These are phyloP conservation scores for Rhodotorula sphaerocarpa DNA, from an alignment of 768 basidiomycete genomes.

Conservation along the genomic window DNA sequence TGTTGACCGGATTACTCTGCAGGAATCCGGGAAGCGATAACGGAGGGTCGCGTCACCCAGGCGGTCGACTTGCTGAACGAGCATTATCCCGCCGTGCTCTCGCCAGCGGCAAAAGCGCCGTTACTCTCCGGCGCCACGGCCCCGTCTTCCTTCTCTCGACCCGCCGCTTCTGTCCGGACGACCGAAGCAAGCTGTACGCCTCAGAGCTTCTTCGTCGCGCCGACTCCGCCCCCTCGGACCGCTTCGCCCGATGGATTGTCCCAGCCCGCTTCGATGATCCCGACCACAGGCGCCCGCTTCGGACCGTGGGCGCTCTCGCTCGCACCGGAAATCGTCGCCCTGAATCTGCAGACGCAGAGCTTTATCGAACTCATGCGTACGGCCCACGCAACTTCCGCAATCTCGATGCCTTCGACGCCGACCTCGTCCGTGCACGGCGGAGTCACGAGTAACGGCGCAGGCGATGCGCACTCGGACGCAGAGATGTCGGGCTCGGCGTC, in stretches of 20 bases:
- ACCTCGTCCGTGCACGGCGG: constrained; percentile 13
- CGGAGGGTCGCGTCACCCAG: constrained; percentile 65
- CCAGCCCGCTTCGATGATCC: neutral
- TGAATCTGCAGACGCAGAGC: constrained; percentile 77
- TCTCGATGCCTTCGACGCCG: constrained; percentile 27
- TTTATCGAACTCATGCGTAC: constrained; percentile 82
- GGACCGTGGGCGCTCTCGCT: constrained; percentile 48
- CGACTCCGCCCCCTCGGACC: neutral
- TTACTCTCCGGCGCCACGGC: neutral
- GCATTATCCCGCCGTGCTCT: constrained; percentile 68
- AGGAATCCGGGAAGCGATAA: constrained; percentile 66
- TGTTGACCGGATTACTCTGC: no score
- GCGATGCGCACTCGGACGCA: constrained; percentile 16
- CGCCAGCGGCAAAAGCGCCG: neutral
- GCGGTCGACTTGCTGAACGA: constrained; percentile 59
- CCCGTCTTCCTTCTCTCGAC: neutral
- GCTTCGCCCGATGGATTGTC: neutral
- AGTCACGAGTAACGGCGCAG: neutral
- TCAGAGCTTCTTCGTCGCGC: constrained; percentile 18
- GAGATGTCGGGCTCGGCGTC: constrained; percentile 20
- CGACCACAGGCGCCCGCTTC: constrained; percentile 22
- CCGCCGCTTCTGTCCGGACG: neutral
- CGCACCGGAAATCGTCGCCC: constrained; percentile 62
- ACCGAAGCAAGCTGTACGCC: constrained; percentile 7
- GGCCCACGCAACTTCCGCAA: constrained; percentile 46